Conservation (phyloP, 2,329 filamentous ascomycete species). For the Sporothrix protearum region DNA sequence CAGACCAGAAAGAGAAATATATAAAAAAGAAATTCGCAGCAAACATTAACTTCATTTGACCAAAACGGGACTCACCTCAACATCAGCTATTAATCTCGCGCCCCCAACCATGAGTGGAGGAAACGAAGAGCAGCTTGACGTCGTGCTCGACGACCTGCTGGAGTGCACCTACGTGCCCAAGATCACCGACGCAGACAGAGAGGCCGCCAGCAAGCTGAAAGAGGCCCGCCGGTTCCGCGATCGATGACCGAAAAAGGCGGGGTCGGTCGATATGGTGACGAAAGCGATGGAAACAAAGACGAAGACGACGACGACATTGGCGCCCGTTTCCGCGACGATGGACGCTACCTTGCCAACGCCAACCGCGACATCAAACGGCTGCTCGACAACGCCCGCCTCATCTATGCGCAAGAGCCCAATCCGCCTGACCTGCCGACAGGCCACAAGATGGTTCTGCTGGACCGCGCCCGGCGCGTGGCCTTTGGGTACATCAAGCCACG, state of each 20-base stretch:
- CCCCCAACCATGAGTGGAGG: too few species aligned
- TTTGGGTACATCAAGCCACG: conserved; percentile 24
- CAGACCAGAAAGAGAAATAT: too few species aligned
- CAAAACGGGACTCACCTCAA: neutral
- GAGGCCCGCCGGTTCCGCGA: neutral
- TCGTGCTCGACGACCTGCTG: conserved; percentile 23
- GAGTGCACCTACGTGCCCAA: neutral
- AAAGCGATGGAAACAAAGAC: neutral
- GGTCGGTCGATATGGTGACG: neutral
- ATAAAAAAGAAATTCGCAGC: neutral
- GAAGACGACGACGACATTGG: conserved; percentile 19
- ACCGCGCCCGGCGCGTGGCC: conserved; percentile 27
- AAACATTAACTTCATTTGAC: neutral
- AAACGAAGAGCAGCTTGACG: conserved; percentile 16
- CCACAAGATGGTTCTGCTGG: conserved; percentile 24
- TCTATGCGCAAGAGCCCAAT: neutral
- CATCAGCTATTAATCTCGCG: neutral
- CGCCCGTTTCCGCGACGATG: neutral
- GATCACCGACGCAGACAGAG: neutral
- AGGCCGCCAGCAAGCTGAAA: neutral
- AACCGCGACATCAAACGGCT: conserved; percentile 25
- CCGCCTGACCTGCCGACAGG: conserved; percentile 12
- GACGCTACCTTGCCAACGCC: conserved; percentile 8
- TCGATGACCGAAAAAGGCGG: conserved; percentile 21
- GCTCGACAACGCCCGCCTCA: neutral